These are phyloP conservation scores for Celoporthe dispersa DNA, from an alignment of 2,329 filamentous ascomycete genomes.

Conservation along the genomic window DNA sequence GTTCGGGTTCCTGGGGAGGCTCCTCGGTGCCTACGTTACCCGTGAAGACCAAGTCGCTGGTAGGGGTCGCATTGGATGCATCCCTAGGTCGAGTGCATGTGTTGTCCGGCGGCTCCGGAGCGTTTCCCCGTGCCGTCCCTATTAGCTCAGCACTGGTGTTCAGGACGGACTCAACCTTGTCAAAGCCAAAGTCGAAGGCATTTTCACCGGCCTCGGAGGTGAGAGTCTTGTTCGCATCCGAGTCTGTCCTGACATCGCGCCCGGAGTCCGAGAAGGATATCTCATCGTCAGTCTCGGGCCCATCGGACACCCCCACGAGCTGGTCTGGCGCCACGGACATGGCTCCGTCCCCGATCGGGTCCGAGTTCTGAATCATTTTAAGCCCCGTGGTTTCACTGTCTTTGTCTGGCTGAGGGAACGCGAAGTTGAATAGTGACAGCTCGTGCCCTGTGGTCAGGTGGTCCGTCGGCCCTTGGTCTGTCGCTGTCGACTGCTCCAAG, in stretches of 20 bases:
- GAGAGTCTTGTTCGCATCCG: neutral
- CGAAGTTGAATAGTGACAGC: conserved; percentile 17
- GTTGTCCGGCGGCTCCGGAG: conserved; percentile 5
- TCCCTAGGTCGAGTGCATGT: conserved; percentile 1
- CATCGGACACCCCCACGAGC: conserved; percentile 4
- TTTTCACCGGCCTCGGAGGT: neutral
- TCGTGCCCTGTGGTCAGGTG: conserved; percentile 7
- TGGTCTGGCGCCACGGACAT: neutral
- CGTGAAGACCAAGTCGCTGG: neutral
- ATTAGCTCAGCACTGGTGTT: neutral
- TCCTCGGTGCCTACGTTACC: neutral
- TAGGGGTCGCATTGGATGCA: neutral
- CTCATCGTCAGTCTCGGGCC: neutral
- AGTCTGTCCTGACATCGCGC: neutral
- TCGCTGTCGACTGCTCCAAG: neutral
- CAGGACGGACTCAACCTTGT: neutral
- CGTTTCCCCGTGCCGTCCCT: neutral
- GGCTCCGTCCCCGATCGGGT: conserved; percentile 1
- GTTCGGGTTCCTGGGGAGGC: neutral
- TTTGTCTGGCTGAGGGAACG: conserved; percentile 21
- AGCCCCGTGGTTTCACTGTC: neutral
- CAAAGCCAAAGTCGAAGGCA: neutral
- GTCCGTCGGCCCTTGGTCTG: neutral
- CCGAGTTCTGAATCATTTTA: neutral
- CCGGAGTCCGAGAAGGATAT: conserved; percentile 10